A percentile compares a stretch with the other conserved stretches of the same genome.
These are phyloP conservation scores for Pyrus betulifolia DNA, from an alignment of 306 rosid species.

Conservation along the genomic window DNA sequence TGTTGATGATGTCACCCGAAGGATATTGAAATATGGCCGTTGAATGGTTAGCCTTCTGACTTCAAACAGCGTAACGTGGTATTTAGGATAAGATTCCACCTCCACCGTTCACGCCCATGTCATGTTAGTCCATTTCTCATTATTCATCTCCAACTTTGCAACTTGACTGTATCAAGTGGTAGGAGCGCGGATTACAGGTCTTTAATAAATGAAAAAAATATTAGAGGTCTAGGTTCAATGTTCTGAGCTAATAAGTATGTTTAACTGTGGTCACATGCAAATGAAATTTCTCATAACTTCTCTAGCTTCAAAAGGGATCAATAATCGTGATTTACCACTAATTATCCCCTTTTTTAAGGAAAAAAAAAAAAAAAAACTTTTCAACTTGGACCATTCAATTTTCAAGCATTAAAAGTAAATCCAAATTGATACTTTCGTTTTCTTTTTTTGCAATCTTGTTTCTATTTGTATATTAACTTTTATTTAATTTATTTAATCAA, in stretches of 20 bases:
- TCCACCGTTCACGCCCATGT: neutral
- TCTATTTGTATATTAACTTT: too few relatives aligned
- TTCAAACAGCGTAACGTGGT: neutral
- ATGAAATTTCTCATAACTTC: too few relatives aligned
- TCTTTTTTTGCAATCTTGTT: too few relatives aligned
- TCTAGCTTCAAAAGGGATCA: rapidly evolving
- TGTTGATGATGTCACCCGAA: neutral
- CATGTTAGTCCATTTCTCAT: neutral
- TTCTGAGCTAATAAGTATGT: rapidly evolving
- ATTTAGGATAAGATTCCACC: neutral
- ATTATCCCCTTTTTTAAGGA: too few relatives aligned
- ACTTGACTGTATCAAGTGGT: too few relatives aligned
- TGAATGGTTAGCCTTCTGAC: too few relatives aligned
- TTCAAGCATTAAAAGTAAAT: neutral
- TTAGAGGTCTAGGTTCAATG: rapidly evolving
- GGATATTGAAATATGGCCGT: too few relatives aligned
- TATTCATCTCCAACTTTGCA: neutral
- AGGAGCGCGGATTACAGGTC: rapidly evolving
- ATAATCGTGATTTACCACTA: too few relatives aligned
- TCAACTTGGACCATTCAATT: neutral
- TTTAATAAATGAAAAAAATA: too few relatives aligned
- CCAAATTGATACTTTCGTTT: too few relatives aligned
- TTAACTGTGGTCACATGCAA: rapidly evolving
- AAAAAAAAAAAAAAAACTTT: neutral
- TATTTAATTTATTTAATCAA: too few relatives aligned